Conservation (phyloP, 495 filamentous ascomycete genomes). For the Usnea hakonensis region DNA sequence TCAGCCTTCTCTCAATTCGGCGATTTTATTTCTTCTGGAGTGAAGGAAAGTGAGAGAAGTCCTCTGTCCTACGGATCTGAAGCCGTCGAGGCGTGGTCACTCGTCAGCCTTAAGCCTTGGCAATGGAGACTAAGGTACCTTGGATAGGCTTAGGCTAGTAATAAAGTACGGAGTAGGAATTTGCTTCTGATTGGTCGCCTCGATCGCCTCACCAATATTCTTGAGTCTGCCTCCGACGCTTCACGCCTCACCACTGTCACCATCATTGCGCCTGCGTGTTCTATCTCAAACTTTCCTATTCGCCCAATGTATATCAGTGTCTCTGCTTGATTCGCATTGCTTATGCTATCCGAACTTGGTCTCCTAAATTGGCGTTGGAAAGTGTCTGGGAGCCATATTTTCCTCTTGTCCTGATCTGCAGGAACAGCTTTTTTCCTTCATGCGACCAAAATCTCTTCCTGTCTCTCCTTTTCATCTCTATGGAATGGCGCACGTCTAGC, state of each 20-base stretch:
- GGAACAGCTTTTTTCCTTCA: neutral
- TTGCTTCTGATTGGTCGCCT: conserved; percentile 1
- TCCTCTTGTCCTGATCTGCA: conserved; percentile 6
- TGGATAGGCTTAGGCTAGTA: too few species aligned
- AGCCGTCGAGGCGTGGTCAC: too few species aligned
- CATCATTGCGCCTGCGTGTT: neutral
- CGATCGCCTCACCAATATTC: neutral
- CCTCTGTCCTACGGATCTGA: neutral
- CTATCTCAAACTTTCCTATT: neutral
- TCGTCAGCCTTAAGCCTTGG: neutral
- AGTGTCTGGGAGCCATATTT: neutral
- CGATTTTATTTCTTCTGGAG: neutral
- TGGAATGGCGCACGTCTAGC: neutral
- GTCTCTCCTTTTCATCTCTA: conserved; percentile 3
- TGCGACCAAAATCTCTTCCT: conserved; percentile 1
- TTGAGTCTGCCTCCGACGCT: neutral
- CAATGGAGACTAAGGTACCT: neutral
- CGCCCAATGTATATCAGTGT: neutral
- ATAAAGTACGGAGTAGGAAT: too few species aligned
- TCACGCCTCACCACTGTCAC: neutral
- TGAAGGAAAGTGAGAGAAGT: neutral
- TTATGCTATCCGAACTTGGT: neutral
- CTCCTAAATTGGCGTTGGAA: neutral
- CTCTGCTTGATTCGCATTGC: conserved; percentile 2
- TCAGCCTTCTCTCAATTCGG: neutral